Conservation (phyloP, 768 basidiomycete species). For the Tulasnella sp. region DNA sequence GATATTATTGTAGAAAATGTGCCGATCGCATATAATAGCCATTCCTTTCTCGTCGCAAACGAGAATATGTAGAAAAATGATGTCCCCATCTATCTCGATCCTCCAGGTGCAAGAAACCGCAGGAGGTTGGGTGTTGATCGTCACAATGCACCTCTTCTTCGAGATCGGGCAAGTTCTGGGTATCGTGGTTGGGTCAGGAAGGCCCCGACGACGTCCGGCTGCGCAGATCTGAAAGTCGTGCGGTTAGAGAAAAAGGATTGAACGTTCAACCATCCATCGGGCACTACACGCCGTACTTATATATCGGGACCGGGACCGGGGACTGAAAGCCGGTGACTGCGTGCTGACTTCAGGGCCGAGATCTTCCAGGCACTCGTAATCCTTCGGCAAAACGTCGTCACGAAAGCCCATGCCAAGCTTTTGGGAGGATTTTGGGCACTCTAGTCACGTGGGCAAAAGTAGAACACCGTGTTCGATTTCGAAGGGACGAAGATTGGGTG, state of each 20-base stretch:
- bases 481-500: not conserved
- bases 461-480: not conserved
- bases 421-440: not conserved
- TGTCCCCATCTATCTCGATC: not conserved
- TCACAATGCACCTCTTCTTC: not conserved
- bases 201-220: not conserved
- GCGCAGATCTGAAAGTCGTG: not conserved
- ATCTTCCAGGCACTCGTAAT: not conserved
- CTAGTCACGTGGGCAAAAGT: not conserved
- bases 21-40: not conserved
- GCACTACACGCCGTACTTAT: not conserved
- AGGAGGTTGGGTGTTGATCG: too few species aligned
- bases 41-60: not conserved
- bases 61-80: slow-evolving; percentile 1
- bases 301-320: not conserved
- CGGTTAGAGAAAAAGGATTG: not conserved
- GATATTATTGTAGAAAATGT: not conserved
- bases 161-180: not conserved
- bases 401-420: not conserved
- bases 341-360: not conserved
- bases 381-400: too few species aligned
- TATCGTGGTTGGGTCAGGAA: not conserved
- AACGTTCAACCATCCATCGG: not conserved
- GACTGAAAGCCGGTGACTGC: not conserved
- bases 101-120: too few species aligned